These are phyloP conservation scores for Phaseolus coccineus DNA, from an alignment of 331 rosid species.

Conservation along the genomic window DNA sequence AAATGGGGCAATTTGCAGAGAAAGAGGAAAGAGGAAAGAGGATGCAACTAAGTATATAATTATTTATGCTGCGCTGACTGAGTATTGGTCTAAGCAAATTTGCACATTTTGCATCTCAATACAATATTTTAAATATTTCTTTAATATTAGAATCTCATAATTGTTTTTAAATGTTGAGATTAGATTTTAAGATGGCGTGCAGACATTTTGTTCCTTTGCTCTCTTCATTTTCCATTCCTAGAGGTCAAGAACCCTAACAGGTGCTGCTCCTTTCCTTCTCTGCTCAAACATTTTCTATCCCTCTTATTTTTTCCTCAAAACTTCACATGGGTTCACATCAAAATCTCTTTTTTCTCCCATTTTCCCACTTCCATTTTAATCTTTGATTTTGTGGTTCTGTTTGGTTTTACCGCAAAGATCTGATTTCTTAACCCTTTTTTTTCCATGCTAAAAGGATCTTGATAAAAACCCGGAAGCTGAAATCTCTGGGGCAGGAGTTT, in stretches of 20 bases:
- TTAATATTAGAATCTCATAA: slow-evolving; percentile 31
- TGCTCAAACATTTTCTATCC: slow-evolving; percentile 13
- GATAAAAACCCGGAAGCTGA: slow-evolving; percentile 48
- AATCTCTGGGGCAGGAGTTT: slow-evolving; percentile 38
- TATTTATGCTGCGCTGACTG: slow-evolving; percentile 14
- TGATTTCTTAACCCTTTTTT: neutral
- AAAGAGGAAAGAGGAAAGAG: neutral
- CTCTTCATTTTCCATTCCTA: slow-evolving; percentile 45
- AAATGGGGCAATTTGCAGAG: slow-evolving; percentile 1
- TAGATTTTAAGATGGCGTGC: slow-evolving; percentile 54
- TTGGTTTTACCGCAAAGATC: slow-evolving; percentile 41
- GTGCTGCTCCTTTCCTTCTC: slow-evolving; percentile 43
- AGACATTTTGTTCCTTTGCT: slow-evolving; percentile 23
- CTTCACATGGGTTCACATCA: neutral
- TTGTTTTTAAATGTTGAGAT: slow-evolving; percentile 23
- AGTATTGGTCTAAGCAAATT: neutral
- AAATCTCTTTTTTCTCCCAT: neutral
- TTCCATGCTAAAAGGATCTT: slow-evolving; percentile 34
- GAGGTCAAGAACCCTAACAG: slow-evolving; percentile 58
- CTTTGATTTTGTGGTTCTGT: slow-evolving; percentile 35
- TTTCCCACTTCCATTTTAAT: slow-evolving; percentile 16
- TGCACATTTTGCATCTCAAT: slow-evolving; percentile 27
- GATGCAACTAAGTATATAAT: neutral
- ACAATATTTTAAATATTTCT: slow-evolving; percentile 17
- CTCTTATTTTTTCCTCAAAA: slow-evolving; percentile 18